Conservation (phyloP, 2,329 filamentous ascomycete species). For the Talaromyces sp. region DNA sequence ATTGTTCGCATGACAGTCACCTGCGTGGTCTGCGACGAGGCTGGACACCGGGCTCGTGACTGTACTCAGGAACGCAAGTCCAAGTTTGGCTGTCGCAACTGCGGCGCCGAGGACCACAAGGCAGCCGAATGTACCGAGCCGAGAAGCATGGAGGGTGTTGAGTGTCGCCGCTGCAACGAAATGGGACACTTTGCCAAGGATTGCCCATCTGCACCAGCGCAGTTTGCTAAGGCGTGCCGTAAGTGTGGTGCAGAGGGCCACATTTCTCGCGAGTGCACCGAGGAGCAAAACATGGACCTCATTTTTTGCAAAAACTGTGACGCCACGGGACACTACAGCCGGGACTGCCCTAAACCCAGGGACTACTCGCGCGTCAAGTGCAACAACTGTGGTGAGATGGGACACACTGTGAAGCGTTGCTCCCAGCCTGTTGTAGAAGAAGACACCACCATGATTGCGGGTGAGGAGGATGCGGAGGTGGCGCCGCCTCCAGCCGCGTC, state of each 20-base stretch:
- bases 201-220: constrained; percentile 32
- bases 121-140: constrained; percentile 46
- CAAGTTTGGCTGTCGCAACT: constrained; percentile 49
- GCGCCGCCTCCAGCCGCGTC: background rate
- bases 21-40: constrained; percentile 46
- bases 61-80: constrained; percentile 36
- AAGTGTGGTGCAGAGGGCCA: constrained; percentile 46
- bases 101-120: constrained; percentile 45
- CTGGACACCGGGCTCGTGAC: constrained; percentile 48
- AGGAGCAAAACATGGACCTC: constrained; percentile 36
- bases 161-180: constrained; percentile 42
- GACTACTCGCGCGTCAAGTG: constrained; percentile 43
- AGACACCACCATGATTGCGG: constrained; percentile 12
- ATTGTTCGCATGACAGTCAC: constrained; percentile 42
- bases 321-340: constrained; percentile 39
- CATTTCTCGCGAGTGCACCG: constrained; percentile 38
- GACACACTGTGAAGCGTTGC: constrained; percentile 40
- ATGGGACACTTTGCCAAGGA: constrained; percentile 45
- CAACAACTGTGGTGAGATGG: constrained; percentile 42
- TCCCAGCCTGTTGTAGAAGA: constrained; percentile 20
- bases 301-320: constrained; percentile 46
- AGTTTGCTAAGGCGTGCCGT: constrained; percentile 33
- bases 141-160: constrained; percentile 38
- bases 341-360: constrained; percentile 41
- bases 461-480: background rate